These are phyloP conservation scores for Solanum chacoense DNA, from an alignment of 305 asterid species.

Conservation along the genomic window DNA sequence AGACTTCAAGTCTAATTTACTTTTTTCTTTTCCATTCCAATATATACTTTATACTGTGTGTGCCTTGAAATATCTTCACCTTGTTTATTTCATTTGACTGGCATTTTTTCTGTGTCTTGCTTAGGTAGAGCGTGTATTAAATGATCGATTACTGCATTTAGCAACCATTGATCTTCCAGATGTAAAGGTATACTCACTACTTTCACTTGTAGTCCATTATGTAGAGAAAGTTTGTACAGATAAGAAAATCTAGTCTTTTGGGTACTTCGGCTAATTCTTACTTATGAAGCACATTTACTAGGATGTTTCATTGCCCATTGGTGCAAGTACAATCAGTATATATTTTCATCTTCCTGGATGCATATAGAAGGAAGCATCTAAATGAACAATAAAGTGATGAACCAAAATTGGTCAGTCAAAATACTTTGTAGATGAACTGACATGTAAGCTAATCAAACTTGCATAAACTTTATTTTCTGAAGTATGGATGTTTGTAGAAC, in stretches of 20 bases:
- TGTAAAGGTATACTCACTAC: constrained; percentile 57
- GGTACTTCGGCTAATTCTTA: background rate
- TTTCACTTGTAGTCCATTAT: background rate
- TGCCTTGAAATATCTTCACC: background rate
- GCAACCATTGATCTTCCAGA: constrained; percentile 77
- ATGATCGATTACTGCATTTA: constrained; percentile 58
- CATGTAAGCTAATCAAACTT: background rate
- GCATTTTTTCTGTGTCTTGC: constrained; percentile 8
- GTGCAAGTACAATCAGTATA: background rate
- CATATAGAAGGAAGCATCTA: background rate
- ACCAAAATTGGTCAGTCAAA: background rate
- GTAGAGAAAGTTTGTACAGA: background rate
- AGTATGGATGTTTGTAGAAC: background rate
- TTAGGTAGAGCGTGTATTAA: constrained; percentile 67
- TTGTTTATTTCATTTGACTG: constrained; percentile 15
- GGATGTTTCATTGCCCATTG: background rate
- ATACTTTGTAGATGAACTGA: background rate
- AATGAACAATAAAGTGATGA: background rate
- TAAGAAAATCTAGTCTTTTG: background rate
- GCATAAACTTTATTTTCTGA: background rate
- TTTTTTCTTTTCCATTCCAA: background rate
- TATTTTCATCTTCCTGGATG: background rate
- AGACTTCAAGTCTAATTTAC: background rate
- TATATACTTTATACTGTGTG: background rate
- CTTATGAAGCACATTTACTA: background rate